Conservation (phyloP, 768 basidiomycete species). For the Nidularia pulvinata region DNA sequence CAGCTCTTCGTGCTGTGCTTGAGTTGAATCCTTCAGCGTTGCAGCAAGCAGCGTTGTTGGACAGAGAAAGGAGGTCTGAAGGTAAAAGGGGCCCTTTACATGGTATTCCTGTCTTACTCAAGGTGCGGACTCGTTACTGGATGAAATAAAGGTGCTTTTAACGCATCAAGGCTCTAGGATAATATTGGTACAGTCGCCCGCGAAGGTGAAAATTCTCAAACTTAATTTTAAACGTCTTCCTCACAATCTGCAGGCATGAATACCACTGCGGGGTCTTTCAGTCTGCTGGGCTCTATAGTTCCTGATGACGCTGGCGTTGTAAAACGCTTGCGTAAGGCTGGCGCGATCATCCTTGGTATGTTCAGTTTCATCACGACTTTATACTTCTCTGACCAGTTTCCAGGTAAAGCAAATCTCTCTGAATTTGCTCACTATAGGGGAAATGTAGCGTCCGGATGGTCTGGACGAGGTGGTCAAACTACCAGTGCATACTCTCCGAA, state of each 20-base stretch:
- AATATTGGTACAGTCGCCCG: slow-evolving; percentile 44
- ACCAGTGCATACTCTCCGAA: slow-evolving; percentile 48
- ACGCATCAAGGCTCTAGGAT: slow-evolving; percentile 21
- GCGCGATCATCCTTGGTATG: slow-evolving; percentile 42
- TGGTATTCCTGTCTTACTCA: slow-evolving; percentile 52
- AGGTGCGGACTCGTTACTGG: slow-evolving; percentile 22
- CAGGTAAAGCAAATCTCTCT: slow-evolving; percentile 55
- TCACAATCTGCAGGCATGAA: slow-evolving; percentile 35
- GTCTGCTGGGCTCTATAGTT: slow-evolving; percentile 37
- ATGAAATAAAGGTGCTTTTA: neutral
- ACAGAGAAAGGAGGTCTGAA: slow-evolving; percentile 34
- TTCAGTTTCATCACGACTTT: neutral
- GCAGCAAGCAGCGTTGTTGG: slow-evolving; percentile 45
- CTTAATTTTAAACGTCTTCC: too few relatives aligned
- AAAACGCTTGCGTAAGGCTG: slow-evolving; percentile 36
- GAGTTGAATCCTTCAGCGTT: slow-evolving; percentile 58
- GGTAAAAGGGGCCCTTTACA: slow-evolving; percentile 49
- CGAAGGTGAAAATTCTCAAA: slow-evolving; percentile 27
- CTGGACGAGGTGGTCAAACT: slow-evolving; percentile 51
- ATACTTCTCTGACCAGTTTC: neutral
- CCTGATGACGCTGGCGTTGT: slow-evolving; percentile 45
- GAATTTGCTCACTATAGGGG: slow-evolving; percentile 53
- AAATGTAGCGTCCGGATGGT: slow-evolving; percentile 49
- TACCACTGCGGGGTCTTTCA: slow-evolving; percentile 43
- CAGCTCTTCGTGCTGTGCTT: slow-evolving; percentile 54